Base-by-base conservation (phyloP, 139 green algal genomes). In the Chlamydomonas urium region DNA sequence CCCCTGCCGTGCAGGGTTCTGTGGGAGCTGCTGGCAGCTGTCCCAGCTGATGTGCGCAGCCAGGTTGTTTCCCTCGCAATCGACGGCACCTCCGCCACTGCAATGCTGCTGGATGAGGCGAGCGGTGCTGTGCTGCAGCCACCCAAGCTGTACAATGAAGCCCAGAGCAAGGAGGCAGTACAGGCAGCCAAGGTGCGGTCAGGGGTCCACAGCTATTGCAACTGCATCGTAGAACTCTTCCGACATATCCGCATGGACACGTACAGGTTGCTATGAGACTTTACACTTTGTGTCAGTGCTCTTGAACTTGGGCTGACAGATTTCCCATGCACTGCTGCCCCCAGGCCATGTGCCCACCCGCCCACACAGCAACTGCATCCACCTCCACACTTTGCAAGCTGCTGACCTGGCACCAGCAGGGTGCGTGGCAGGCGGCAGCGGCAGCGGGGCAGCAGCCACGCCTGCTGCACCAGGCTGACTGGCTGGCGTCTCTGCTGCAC, bases 381-480 rank as follows among this genome's bases (percentile, higher is more conserved):
- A 96, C 92, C 31, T 96, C 90, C 35, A 92, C 93, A 0, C 83
- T 97, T 38, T 91, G 81, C 81, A 97, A 97, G 80, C 72, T 96
- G 23, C 65, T 95, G 34, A 76, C 76, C 0, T 97, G 90, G 89
- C 80, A 92, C 68, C 38, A 75, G 10, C 72, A 60, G 2, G 85
- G 79, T 10, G 60, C 50, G 67, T 70, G 57, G 79, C 71, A 70
- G 47, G 29, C 38, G 19, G 47, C 71, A 4, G 4, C 28, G 53
- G 2, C 4, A 1, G 37, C 38, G 37, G 81, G 81, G 0, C 33
- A 5, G 19, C 1, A 66, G 19, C 85, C 85, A 1, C 47, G 67
- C 3, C 66, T 97, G 34, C 65, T 94, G 72, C 90, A 96, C 78
- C 90, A 96, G 36, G 85, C 86, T 8, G 89, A 94, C 71, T 94